Evolutionary conservation across 371 early-diverging fungal genomes (phyloP), one percentile per base, ranked within the genome.

Genomic region (Mucor racemosus): DNA sequence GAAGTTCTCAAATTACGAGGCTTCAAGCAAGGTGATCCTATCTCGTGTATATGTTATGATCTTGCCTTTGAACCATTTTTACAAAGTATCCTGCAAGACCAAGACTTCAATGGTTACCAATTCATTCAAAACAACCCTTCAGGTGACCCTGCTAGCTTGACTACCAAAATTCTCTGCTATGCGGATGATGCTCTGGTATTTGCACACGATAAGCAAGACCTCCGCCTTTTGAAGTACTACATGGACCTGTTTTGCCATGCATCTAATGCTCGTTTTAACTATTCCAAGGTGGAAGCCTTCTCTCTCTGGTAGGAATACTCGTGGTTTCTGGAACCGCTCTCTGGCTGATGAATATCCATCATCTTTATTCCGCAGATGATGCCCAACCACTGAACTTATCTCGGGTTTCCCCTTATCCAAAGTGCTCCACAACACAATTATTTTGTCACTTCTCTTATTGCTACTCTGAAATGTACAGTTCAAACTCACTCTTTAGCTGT

Each of bases 131-230:
- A 44, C 15, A 31, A 7, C 7, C 8, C 9, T 8, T 6, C 21
- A 26, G 3, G 8, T 19, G 3, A 1, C 1, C 21, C 26, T 14
- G 36, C 39, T 21, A 2, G 21, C 0, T 31, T 35, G 0, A 35
- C 62, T 3, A 26, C 62, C 10, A 70, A 66, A 59, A 33, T 65
- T 1, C 33, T 69, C 1, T 62, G 62, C 4, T 70, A 70, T 59
- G 66, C 66, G 1, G 71, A 70, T 48, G 66, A 70, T 53, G 33
- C 50, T 7, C 34, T 62, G 1, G 71, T 70, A 6, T 63, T 65
- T 31, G 42, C 62, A 13, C 15, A 48, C 3, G 19, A 68, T 34
- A 36, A 10, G 21, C 3, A 17, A 1, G 63, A 70, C 35, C 61
- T 62, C 10, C 15, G 2, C n/a, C 8, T 14, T 4, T 17, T 64